Conservation (phyloP, 2,329 filamentous ascomycete genomes). For the Sporothrix brasiliensis region DNA sequence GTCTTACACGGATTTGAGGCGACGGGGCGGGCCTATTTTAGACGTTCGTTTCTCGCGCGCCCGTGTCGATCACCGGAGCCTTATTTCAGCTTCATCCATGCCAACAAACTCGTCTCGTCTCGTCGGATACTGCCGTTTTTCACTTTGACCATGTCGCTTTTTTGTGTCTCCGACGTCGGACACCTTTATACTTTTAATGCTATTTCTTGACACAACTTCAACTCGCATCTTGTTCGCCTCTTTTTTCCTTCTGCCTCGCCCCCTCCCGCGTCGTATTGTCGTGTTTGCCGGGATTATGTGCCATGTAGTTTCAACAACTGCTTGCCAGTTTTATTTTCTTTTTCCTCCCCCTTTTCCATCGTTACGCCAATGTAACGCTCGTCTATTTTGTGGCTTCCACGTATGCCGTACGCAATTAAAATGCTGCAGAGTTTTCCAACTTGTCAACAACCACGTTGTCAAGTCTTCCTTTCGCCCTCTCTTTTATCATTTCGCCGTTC, state of each 20-base stretch:
- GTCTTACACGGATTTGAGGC: not conserved
- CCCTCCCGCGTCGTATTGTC: not conserved
- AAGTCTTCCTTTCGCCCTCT: not conserved
- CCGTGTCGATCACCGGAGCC: not conserved
- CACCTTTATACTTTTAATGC: not conserved
- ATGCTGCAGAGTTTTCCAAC: not conserved
- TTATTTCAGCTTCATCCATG: not conserved
- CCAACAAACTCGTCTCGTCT: not conserved
- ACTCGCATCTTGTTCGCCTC: no score
- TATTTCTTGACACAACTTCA: not conserved
- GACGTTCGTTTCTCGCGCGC: not conserved
- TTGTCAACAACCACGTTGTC: not conserved
- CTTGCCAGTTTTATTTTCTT: not conserved
- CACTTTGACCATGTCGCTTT: not conserved
- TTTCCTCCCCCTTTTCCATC: not conserved
- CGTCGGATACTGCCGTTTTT: not conserved
- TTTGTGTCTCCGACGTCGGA: not conserved
- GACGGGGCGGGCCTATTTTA: not conserved
- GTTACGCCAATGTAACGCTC: slow-evolving; percentile 1
- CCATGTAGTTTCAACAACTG: not conserved
- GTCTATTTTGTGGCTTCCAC: not conserved
- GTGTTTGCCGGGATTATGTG: not conserved
- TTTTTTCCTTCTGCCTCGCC: not conserved
- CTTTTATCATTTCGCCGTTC: not conserved
- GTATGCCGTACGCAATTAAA: not conserved